phyloP scores from a whole-genome alignment of 2,329 filamentous ascomycete species.

The Alternaria atra region DNA sequence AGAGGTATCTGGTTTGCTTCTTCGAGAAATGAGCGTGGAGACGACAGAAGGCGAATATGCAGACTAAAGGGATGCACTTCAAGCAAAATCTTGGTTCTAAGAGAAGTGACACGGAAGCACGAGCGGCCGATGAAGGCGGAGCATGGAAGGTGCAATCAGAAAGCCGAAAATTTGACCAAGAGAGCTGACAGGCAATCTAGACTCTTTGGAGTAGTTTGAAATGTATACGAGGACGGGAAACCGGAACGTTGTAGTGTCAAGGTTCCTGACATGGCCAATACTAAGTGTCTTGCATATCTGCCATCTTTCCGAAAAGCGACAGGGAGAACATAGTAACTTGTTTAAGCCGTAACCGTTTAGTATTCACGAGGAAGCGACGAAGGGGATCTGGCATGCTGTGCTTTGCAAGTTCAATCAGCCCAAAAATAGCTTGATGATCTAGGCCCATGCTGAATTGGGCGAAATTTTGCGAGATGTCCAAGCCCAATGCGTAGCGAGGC shows the following conservation, averaged over 20 bases:
- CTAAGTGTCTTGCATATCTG: neutral
- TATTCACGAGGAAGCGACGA: neutral
- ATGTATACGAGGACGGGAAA: neutral
- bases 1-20: constrained; percentile 16
- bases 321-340: neutral
- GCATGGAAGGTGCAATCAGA: neutral
- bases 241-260: neutral
- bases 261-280: neutral
- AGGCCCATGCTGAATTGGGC: neutral
- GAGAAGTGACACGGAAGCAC: neutral
- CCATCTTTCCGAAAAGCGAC: neutral
- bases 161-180: neutral
- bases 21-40: constrained; percentile 19
- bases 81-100: neutral
- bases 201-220: neutral
- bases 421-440: neutral
- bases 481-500: neutral
- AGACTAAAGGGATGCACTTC: constrained; percentile 32
- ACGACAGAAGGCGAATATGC: constrained; percentile 27
- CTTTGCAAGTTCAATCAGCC: neutral
- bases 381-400: neutral
- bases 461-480: neutral
- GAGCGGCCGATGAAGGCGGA: neutral
- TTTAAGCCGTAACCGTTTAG: neutral
- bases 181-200: neutral